Base-by-base conservation (phyloP, 441 rosid species). In the Mallotus repandus region DNA sequence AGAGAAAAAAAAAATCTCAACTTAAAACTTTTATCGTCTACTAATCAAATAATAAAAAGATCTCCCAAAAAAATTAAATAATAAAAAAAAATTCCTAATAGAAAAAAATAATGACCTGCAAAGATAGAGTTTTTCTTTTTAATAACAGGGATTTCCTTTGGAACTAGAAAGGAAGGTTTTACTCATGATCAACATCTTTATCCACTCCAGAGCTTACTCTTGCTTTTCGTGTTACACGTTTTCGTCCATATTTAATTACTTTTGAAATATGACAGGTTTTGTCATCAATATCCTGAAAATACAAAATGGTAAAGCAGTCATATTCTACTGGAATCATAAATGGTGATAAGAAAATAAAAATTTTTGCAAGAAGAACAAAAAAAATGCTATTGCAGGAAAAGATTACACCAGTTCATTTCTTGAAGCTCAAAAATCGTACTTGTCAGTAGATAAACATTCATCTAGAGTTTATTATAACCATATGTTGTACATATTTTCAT, bases 121-220 rank as follows among this genome's bases (percentile, higher is more conserved):
- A 96, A 78, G 58, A 96, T 84, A 48, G 94, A 79, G 81, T 89
- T 96, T 74, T 89, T 93, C 86, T 91, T 95, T 82, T 80, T 93
- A 63, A 96, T 86, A 75, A 87, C 58, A 38, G 94, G 97, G 41
- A 90, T 89, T 87, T 96, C 99, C 81, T 93, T 93, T 25, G 91
- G 98, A 61, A 85, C 85, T 85, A 96, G 85, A 71, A 91, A 74
- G 18, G 93, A 89, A 66, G 87, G 90, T 82, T 90, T 93, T 84
- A 93, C 83, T 91, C 97, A 81, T 85, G 95, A 70, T 78, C 75
- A 67, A 91, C 93, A 66, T 79, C 89, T 85, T 91, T 93, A 76
- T 90, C 87, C 72, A 81, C 74, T 71, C 91, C 99, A 84, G 94
- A 94, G 76, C 97, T 98, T 45, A 91, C 83, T 68, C 90, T 85